Evolutionary conservation across 1,284 basidiomycete genomes (phyloP), one percentile per base, ranked within the genome.

Genomic region (Malassezia yamatoensis): DNA sequence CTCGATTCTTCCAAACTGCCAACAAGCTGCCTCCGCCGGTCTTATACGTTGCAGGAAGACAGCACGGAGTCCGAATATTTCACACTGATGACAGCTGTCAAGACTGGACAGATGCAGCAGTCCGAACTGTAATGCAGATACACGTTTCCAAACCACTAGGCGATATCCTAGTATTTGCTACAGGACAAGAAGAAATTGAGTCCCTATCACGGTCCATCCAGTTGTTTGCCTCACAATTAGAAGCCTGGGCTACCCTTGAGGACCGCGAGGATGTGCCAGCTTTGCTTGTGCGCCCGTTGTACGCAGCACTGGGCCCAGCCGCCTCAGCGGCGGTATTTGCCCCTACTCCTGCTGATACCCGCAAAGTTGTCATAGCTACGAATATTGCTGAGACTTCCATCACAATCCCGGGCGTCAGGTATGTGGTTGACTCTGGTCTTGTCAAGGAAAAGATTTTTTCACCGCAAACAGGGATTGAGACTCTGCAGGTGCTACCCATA

Each of bases 161-260:
- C 5, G 90, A 96, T 70, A 83, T 96, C 11, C 80, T 98, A 38
- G 85, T 96, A 59, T 98, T 98, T 78, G 81, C 96, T 55, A 88
- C 91, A 82, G 88, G 93, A 21, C 90, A 96, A 70, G 93, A 98
- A 65, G 93, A 98, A 67, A 99, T 99, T 58, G 93, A 96, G 72
- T 85, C 81, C 64, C 79, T 96, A 21, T 82, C 62, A 0, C 50
- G 60, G 24, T 63, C 65, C 1, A 54, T 74, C 16, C 60, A 62
- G 40, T 48, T 65, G 21, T 66, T 64, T 45, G 57, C 59, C 0
- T 52, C 57, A 45, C 64, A 70, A 45, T 54, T 70, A 0, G 62
- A 65, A 0, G 53, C 59, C 0, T 70, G 67, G 67, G 64, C 64
- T 5, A 50, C 57, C n/a, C 58, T 53, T 3, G 61, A 64, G 36